Evolutionary conservation across 164 flowering plant species (phyloP), one percentile per base, ranked within the genome.

Genomic region (Kalanchoe fedtschenkoi): DNA sequence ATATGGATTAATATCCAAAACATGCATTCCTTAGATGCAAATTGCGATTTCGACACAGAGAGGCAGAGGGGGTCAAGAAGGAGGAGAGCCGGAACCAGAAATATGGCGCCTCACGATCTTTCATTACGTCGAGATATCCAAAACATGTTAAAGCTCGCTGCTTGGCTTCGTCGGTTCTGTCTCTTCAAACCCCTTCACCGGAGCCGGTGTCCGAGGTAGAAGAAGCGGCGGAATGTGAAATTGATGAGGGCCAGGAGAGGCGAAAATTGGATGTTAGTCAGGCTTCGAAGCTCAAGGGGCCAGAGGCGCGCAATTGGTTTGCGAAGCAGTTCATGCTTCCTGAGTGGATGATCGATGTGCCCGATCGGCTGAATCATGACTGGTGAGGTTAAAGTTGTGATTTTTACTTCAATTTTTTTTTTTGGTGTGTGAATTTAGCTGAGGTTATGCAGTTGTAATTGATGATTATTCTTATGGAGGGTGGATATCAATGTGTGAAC

Each of bases 281-380:
- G 22, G 95, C 97, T 6, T 76, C 96, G 38, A 85, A 74, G 71
- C 89, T 95, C 41, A 77, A 69, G 75, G 95, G 96, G 21, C 28
- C 78, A 0, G 95, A 84, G 34, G 96, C 83, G 43, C 89, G 97
- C 1, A 69, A 76, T 54, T 91, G 96, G 97, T 95, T 90, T 62
- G 78, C 99, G 32, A 75, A 72, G 30, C 99, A 90, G 76, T 74
- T 93, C 16, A 88, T 90, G 97, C 83, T 90, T 7, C 99, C 96
- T 1, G 99, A 95, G 75, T 95, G 99, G 99, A 95, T 95, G 99
- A 82, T 95, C 62, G 99, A 95, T 46, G 83, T 95, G 33, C 99
- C 97, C 2, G 84, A 85, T 66, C 73, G 83, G 0, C 68, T 95
- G 41, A 68, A 39, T 41, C 65, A 67, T 0, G 96, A 95, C 65